phyloP scores from a whole-genome alignment of 257 asterid species.

The Solanum chilense region DNA sequence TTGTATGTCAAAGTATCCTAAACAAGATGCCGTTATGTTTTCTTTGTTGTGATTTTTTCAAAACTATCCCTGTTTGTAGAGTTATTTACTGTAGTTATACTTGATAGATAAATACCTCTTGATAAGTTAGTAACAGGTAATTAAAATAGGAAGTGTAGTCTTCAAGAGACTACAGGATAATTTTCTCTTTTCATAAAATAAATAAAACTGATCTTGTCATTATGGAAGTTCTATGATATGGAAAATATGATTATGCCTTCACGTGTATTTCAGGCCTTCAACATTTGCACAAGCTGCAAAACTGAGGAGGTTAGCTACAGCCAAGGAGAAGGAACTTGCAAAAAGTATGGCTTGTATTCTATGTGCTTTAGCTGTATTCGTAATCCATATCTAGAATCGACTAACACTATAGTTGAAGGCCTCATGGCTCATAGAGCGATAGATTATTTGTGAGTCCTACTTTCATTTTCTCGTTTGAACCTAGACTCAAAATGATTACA shows the following conservation, averaged over 20 bases:
- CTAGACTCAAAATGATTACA: neutral
- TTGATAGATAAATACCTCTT: neutral
- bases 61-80: neutral
- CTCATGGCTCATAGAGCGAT: neutral
- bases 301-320: constrained; percentile 72
- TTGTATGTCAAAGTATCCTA: neutral
- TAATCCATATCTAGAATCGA: neutral
- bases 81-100: neutral
- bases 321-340: constrained; percentile 87
- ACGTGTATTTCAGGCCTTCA: constrained; percentile 63
- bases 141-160: neutral
- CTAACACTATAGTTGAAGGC: neutral
- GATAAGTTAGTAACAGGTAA: neutral
- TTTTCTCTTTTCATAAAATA: neutral
- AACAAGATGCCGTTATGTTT: neutral
- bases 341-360: constrained; percentile 31
- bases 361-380: neutral
- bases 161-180: neutral
- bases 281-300: constrained; percentile 99
- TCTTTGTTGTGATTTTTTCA: neutral
- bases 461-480: neutral
- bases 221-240: neutral
- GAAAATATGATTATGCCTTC: neutral
- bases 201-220: neutral
- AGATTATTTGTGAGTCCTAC: neutral